Percentiles rank a stretch among this genome's conserved stretches.
These are phyloP conservation scores for Exsudoporus floridanus DNA, from an alignment of 1,284 basidiomycete species.

Conservation along the genomic window DNA sequence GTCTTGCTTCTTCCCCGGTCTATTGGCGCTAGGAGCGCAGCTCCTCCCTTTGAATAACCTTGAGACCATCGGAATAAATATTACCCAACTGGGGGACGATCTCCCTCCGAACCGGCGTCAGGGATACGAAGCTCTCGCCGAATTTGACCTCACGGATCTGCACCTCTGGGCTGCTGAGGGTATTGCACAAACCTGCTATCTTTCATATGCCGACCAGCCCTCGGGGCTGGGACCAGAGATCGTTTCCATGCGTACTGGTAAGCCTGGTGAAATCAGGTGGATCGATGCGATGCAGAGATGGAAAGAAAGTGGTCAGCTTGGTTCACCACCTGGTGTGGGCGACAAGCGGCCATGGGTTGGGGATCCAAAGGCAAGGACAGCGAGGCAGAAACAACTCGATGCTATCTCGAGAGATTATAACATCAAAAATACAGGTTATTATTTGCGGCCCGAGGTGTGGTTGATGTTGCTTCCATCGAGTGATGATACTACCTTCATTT, in stretches of 20 bases:
- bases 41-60: constrained; percentile 57
- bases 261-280: constrained; percentile 43
- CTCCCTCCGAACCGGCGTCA: constrained; percentile 40
- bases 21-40: constrained; percentile 71
- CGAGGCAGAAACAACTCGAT: constrained; percentile 27
- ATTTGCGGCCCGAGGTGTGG: constrained; percentile 65
- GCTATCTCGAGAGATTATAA: constrained; percentile 41
- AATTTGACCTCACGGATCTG: constrained; percentile 48
- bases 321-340: constrained; percentile 53
- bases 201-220: constrained; percentile 61
- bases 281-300: constrained; percentile 52
- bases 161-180: constrained; percentile 71
- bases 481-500: not conserved
- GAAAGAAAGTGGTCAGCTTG: constrained; percentile 44
- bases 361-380: constrained; percentile 19
- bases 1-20: constrained; percentile 75
- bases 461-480: not conserved
- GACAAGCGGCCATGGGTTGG: constrained; percentile 37
- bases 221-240: constrained; percentile 64
- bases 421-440: constrained; percentile 44
- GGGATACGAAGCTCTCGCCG: constrained; percentile 38
- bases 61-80: constrained; percentile 43
- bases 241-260: constrained; percentile 43
- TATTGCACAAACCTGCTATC: constrained; percentile 64
- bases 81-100: constrained; percentile 38